Evolutionary conservation across 768 basidiomycete genomes (phyloP).

Genomic region (Boletus subparvulus): DNA sequence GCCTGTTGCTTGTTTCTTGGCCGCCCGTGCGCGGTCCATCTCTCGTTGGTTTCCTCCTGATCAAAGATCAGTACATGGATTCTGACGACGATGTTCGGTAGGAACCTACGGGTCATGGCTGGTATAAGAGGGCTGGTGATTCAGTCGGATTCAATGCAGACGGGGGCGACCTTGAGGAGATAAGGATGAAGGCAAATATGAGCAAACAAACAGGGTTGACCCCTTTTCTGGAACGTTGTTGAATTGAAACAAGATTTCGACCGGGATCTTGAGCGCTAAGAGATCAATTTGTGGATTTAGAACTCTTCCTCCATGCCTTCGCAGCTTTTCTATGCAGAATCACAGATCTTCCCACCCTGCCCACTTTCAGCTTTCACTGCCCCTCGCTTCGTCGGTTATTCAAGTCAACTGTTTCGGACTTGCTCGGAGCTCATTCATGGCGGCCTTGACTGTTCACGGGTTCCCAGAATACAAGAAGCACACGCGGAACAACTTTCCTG

Average conservation of each 20-base stretch:
- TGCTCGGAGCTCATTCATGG: slow-evolving; percentile 8
- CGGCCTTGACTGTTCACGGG: slow-evolving; percentile 4
- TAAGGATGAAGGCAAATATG: slow-evolving; percentile 17
- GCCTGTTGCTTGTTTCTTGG: slow-evolving; percentile 60
- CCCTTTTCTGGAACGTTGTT: slow-evolving; percentile 4
- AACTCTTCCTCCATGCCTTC: background rate
- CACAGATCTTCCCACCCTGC: slow-evolving; percentile 12
- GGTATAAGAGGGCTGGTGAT: slow-evolving; percentile 2
- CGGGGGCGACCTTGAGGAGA: background rate
- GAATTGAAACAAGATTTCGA: slow-evolving; percentile 2
- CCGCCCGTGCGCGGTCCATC: slow-evolving; percentile 66
- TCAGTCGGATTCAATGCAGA: slow-evolving; percentile 4
- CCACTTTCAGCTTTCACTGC: slow-evolving; percentile 2
- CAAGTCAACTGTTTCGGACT: slow-evolving; percentile 7
- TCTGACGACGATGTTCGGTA: background rate
- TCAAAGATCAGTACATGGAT: slow-evolving; percentile 10
- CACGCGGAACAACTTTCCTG: slow-evolving; percentile 4
- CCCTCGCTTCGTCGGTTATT: slow-evolving; percentile 7
- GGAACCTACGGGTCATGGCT: slow-evolving; percentile 56
- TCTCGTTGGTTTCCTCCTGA: slow-evolving; percentile 85
- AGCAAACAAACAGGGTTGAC: slow-evolving; percentile 20
- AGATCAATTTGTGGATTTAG: slow-evolving; percentile 2
- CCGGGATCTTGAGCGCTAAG: slow-evolving; percentile 18
- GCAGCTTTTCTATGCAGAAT: background rate
- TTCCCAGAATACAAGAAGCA: slow-evolving; percentile 6